Evolutionary conservation across 108 stramenopile species (phyloP), one percentile per base, ranked within the genome.

Genomic region (Cyclotella kingstonii): DNA sequence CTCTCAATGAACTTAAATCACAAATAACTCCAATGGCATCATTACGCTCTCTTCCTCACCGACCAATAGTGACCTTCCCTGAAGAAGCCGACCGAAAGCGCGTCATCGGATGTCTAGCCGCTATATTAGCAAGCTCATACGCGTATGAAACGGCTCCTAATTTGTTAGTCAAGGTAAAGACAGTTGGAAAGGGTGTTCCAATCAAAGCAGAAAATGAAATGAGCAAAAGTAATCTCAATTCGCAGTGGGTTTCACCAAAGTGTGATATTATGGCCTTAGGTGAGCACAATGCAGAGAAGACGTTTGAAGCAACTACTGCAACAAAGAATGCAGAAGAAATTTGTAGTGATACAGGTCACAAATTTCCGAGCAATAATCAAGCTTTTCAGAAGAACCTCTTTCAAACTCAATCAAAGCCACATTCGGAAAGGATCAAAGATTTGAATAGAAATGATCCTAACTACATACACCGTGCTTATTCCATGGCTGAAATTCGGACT

Each of bases 81-180:
- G 71, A 73, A 11, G 71, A 66, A 60, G 48, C 55, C 8, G 71
- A 73, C 44, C 56, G 71, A 43, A 73, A 73, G 58, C 48, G 71
- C 35, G 56, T 73, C 18, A 39, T 73, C 71, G 89, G 86, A 30
- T 87, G 90, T 54, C 47, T 91, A 43, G 90, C 90, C 11, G 86
- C 84, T 23, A 68, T 91, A 11, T 78, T 91, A 39, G 83, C 90
- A 22, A 78, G 78, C 33, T 45, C 73, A 26, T 86, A 86, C 60
- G 67, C 80, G 23, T 84, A 86, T 49, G 86, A 91, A 31, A 69
- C 61, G 30, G 73, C 52, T 26, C 72, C 72, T 2, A 44, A 67
- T 59, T 57, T 67, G 33, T 30, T 62, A 59, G 58, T 73, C 49
- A 73, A 60, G 46, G 56, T 62, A 36, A 25, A 35, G 11, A n/a